Conservation (phyloP, 2,329 filamentous ascomycete species). For the Bipolaris sorokiniana region DNA sequence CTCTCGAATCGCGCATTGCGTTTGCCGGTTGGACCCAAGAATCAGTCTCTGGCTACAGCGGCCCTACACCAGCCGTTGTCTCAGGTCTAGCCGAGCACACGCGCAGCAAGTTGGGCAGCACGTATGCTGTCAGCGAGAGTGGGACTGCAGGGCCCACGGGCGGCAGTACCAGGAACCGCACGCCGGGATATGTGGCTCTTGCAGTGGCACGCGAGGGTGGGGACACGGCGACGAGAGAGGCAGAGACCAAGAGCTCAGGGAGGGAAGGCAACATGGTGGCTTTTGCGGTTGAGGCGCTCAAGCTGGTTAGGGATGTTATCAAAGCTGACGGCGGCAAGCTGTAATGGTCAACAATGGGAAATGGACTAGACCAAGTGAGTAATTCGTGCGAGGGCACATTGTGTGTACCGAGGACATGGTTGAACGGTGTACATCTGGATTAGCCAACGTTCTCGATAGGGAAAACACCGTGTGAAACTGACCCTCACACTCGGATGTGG, state of each 20-base stretch:
- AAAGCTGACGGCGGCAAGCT: slow-evolving; percentile 51
- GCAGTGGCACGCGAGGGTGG: slow-evolving; percentile 63
- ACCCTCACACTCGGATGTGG: too few species aligned
- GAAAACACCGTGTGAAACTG: background rate
- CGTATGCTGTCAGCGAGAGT: slow-evolving; percentile 65
- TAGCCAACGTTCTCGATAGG: background rate
- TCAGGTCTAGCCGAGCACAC: slow-evolving; percentile 62
- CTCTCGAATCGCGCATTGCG: slow-evolving; percentile 62
- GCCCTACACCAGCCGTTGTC: slow-evolving; percentile 65
- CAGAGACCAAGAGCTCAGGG: slow-evolving; percentile 62
- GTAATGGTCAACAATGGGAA: slow-evolving; percentile 17
- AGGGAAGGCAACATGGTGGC: slow-evolving; percentile 67
- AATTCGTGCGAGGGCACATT: background rate
- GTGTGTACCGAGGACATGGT: background rate
- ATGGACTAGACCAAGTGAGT: background rate
- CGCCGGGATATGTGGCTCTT: slow-evolving; percentile 68
- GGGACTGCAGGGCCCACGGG: slow-evolving; percentile 69
- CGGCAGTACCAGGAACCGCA: slow-evolving; percentile 62
- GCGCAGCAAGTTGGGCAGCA: slow-evolving; percentile 60
- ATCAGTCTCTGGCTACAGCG: slow-evolving; percentile 60
- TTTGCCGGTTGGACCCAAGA: slow-evolving; percentile 67
- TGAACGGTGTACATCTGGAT: background rate
- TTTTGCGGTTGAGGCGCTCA: slow-evolving; percentile 65
- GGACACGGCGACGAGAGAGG: slow-evolving; percentile 60
- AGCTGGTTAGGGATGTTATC: slow-evolving; percentile 63